These are phyloP conservation scores for Globisporangium cystogenes DNA, from an alignment of 352 stramenopile genomes.

Conservation along the genomic window DNA sequence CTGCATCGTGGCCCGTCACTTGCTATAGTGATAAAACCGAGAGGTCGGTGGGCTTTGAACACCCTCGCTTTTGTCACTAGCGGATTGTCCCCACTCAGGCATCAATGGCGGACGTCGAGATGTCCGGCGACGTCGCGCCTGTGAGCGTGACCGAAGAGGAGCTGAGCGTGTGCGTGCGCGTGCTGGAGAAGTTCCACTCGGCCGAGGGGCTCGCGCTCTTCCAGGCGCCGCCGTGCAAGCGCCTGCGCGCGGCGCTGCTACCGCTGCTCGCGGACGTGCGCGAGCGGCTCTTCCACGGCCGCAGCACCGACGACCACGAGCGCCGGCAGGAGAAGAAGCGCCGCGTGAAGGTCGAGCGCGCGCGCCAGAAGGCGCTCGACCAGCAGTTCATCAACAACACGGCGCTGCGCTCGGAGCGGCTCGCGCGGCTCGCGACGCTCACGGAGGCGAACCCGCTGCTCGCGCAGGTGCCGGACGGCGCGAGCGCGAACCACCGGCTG, in stretches of 20 bases:
- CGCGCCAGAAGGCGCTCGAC: slow-evolving; percentile 60
- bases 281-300: slow-evolving; percentile 55
- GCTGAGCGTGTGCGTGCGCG: slow-evolving; percentile 41
- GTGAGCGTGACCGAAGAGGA: slow-evolving; percentile 41
- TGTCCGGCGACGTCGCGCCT: not conserved
- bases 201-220: slow-evolving; percentile 39
- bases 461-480: slow-evolving; percentile 59
- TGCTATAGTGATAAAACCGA: not conserved
- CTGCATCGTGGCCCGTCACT: slow-evolving; percentile 38
- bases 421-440: slow-evolving; percentile 47
- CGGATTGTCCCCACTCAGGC: not conserved
- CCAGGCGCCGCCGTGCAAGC: slow-evolving; percentile 51
- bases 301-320: slow-evolving; percentile 33
- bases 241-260: slow-evolving; percentile 51
- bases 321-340: slow-evolving; percentile 59
- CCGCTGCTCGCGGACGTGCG: slow-evolving; percentile 58
- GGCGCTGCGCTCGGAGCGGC: slow-evolving; percentile 55
- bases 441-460: slow-evolving; percentile 53
- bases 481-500: slow-evolving; percentile 9
- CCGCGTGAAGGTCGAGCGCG: slow-evolving; percentile 60
- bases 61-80: not conserved
- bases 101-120: slow-evolving; percentile 1
- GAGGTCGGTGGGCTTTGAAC: not conserved
- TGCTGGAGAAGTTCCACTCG: slow-evolving; percentile 53
- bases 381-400: slow-evolving; percentile 81